Conservation (phyloP, 2,329 filamentous ascomycete genomes). For the Trichoderma sp. region DNA sequence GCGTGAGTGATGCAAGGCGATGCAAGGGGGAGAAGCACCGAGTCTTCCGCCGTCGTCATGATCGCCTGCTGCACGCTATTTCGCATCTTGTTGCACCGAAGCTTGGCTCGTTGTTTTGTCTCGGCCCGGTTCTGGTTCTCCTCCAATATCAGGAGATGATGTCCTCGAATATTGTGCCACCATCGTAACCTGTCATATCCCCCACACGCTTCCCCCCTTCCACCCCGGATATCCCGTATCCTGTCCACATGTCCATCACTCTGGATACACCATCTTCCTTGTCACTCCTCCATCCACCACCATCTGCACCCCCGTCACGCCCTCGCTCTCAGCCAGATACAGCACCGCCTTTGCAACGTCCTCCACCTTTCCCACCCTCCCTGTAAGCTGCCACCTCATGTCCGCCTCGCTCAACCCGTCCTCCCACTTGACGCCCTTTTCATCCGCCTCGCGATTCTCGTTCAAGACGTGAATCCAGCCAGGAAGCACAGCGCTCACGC, state of each 20-base stretch:
- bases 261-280: conserved; percentile 34
- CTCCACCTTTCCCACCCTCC: conserved; percentile 49
- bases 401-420: conserved; percentile 46
- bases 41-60: neutral
- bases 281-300: conserved; percentile 33
- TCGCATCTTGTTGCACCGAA: neutral
- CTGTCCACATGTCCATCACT: conserved; percentile 20
- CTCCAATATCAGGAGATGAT: neutral
- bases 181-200: neutral
- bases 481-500: conserved; percentile 49
- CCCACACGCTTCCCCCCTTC: neutral
- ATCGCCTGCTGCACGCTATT: neutral
- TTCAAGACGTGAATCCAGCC: conserved; percentile 52
- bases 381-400: conserved; percentile 48
- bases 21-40: neutral
- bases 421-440: conserved; percentile 42
- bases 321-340: conserved; percentile 29
- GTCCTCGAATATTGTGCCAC: neutral
- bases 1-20: neutral
- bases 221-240: neutral
- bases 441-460: conserved; percentile 34
- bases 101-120: neutral
- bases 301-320: conserved; percentile 32
- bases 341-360: conserved; percentile 35
- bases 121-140: neutral